These are phyloP conservation scores for Wickerhamiella hasegawae DNA, from an alignment of 805 yeast species.

Conservation along the genomic window DNA sequence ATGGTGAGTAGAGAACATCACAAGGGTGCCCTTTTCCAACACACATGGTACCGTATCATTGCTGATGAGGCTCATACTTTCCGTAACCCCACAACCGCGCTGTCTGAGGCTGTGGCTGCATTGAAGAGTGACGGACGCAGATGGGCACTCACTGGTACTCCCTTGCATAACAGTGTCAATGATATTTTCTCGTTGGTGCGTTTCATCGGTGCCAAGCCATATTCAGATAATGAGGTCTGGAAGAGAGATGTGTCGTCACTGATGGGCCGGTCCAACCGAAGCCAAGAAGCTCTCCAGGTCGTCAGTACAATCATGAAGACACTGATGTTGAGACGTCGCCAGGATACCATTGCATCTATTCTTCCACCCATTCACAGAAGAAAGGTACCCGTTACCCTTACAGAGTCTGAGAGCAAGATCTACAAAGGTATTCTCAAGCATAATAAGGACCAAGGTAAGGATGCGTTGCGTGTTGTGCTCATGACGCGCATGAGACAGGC, in stretches of 20 bases:
- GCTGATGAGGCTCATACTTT: constrained; percentile 53
- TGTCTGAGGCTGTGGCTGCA: constrained; percentile 30
- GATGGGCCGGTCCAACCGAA: constrained; percentile 9
- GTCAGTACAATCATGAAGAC: constrained; percentile 18
- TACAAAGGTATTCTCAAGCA: too few relatives aligned
- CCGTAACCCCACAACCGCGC: constrained; percentile 33
- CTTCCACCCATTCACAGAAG: constrained; percentile 12
- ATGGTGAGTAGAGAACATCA: constrained; percentile 18
- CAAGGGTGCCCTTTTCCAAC: constrained; percentile 9
- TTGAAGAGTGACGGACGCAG: constrained; percentile 28
- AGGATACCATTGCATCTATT: constrained; percentile 20
- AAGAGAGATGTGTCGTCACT: constrained; percentile 16
- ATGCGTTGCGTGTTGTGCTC: too few relatives aligned
- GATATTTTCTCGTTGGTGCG: constrained; percentile 37
- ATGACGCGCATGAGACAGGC: constrained; percentile 11
- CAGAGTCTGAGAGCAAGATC: neutral
- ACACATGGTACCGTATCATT: constrained; percentile 37
- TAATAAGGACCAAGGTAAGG: too few relatives aligned
- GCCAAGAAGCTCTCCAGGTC: constrained; percentile 12
- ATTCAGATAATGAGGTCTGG: constrained; percentile 15
- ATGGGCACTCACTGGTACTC: constrained; percentile 54
- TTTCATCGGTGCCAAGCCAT: constrained; percentile 24
- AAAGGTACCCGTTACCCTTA: constrained; percentile 3
- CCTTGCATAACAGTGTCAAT: constrained; percentile 38
- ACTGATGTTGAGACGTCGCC: constrained; percentile 33